Evolutionary conservation across 306 rosid genomes (phyloP).

Genomic region (Dalbergia oliveri): DNA sequence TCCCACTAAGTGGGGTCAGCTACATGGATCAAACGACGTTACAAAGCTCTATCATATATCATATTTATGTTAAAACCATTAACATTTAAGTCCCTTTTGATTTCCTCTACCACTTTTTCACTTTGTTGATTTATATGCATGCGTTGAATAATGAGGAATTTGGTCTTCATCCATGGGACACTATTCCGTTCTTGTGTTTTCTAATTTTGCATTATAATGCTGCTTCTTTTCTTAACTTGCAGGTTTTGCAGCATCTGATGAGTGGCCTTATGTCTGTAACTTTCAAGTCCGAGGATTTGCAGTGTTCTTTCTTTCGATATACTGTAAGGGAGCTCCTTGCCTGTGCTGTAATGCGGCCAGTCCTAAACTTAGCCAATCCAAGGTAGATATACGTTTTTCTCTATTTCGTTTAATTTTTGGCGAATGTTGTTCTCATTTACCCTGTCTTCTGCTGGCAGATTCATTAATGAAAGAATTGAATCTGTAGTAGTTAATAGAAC

Average conservation of each 20-base stretch:
- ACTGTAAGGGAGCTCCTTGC: conserved; percentile 95
- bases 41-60: too few species aligned
- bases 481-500: conserved; percentile 70
- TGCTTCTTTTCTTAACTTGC: conserved; percentile 48
- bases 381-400: conserved; percentile 70
- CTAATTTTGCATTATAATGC: conserved; percentile 44
- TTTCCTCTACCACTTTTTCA: not conserved
- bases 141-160: conserved; percentile 30
- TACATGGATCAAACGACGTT: too few species aligned
- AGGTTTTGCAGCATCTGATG: conserved; percentile 97
- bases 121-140: conserved; percentile 41
- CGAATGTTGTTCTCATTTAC: conserved; percentile 41
- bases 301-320: conserved; percentile 85
- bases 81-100: too few species aligned
- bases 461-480: conserved; percentile 94
- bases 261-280: conserved; percentile 85
- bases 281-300: conserved; percentile 84
- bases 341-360: conserved; percentile 94
- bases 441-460: conserved; percentile 67
- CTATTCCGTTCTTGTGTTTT: conserved; percentile 30
- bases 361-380: conserved; percentile 89
- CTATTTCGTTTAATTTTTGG: conserved; percentile 39
- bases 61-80: too few species aligned
- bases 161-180: conserved; percentile 36
- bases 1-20: too few species aligned